phyloP scores from a whole-genome alignment of 805 yeast genomes.

The Metschnikowia similis region DNA sequence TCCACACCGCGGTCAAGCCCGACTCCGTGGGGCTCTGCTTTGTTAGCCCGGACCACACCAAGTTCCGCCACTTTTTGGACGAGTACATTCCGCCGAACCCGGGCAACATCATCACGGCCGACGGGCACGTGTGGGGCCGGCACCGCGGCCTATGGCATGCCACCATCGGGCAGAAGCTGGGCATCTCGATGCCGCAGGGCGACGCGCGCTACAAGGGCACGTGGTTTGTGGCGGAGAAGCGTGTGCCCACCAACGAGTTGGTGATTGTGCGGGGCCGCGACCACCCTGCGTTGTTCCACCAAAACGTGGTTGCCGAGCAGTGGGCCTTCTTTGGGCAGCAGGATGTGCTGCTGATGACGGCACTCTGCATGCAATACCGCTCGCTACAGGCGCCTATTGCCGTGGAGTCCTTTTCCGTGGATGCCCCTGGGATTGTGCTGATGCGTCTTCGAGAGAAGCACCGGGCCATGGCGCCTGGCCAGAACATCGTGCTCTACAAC shows the following conservation, averaged over 20 bases:
- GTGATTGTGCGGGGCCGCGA: constrained; percentile 73
- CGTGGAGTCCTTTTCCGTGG: constrained; percentile 23
- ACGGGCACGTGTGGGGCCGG: constrained; percentile 70
- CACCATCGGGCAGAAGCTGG: constrained; percentile 87
- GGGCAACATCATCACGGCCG: constrained; percentile 76
- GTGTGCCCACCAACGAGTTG: constrained; percentile 59
- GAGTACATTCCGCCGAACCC: constrained; percentile 71
- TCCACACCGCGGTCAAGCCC: constrained; percentile 71
- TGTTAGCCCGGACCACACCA: constrained; percentile 60
- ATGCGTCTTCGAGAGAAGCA: constrained; percentile 39
- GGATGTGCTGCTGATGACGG: background rate
- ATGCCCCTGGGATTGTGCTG: constrained; percentile 6
- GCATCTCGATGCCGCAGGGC: constrained; percentile 86
- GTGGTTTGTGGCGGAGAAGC: constrained; percentile 84
- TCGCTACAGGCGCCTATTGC: constrained; percentile 62
- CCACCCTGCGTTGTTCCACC: constrained; percentile 50
- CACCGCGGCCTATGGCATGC: constrained; percentile 92
- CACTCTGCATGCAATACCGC: constrained; percentile 57
- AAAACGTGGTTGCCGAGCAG: constrained; percentile 37
- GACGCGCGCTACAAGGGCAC: constrained; percentile 67
- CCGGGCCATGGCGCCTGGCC: constrained; percentile 89
- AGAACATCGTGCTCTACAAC: constrained; percentile 69
- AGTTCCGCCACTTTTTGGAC: constrained; percentile 65
- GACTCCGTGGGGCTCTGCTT: constrained; percentile 96
- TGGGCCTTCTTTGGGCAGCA: constrained; percentile 47